A percentile compares a stretch with the other conserved stretches of the same genome.
These are phyloP conservation scores for Geosiphon pyriformis DNA, from an alignment of 192 early-diverging fungal genomes.

Conservation along the genomic window DNA sequence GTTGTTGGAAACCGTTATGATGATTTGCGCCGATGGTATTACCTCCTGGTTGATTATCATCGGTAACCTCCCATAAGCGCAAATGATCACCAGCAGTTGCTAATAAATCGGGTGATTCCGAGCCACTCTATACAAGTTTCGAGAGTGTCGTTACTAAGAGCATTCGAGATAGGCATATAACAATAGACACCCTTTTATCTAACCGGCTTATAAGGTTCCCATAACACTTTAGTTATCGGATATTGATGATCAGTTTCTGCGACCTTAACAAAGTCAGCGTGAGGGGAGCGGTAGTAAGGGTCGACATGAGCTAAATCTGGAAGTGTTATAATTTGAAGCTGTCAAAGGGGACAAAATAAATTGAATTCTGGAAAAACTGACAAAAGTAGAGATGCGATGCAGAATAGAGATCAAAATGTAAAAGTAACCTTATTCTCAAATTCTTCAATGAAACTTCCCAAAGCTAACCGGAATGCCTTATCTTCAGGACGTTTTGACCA, in stretches of 20 bases:
- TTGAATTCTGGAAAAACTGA: neutral
- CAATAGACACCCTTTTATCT: slow-evolving; percentile 11
- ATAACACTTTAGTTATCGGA: slow-evolving; percentile 87
- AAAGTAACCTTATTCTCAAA: slow-evolving; percentile 54
- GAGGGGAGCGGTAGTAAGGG: slow-evolving; percentile 32
- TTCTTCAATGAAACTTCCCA: slow-evolving; percentile 77
- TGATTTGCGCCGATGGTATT: slow-evolving; percentile 39
- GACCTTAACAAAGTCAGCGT: slow-evolving; percentile 64
- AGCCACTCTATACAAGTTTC: slow-evolving; percentile 26
- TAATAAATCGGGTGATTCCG: slow-evolving; percentile 61
- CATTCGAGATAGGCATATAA: neutral
- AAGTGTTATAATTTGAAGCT: slow-evolving; percentile 64
- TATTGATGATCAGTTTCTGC: slow-evolving; percentile 78
- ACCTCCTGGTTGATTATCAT: slow-evolving; percentile 32
- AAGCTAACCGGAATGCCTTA: slow-evolving; percentile 71
- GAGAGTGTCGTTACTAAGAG: neutral
- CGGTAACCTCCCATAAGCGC: slow-evolving; percentile 81
- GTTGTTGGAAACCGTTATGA: slow-evolving; percentile 26
- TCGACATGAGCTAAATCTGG: slow-evolving; percentile 43
- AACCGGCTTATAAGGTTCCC: slow-evolving; percentile 68
- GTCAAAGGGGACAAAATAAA: slow-evolving; percentile 1
- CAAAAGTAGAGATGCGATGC: slow-evolving; percentile 10
- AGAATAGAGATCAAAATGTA: slow-evolving; percentile 24
- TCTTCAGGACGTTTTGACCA: slow-evolving; percentile 72
- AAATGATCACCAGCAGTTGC: slow-evolving; percentile 87